phyloP scores from a whole-genome alignment of 192 early-diverging fungal genomes.

The Geranomyces variabilis region DNA sequence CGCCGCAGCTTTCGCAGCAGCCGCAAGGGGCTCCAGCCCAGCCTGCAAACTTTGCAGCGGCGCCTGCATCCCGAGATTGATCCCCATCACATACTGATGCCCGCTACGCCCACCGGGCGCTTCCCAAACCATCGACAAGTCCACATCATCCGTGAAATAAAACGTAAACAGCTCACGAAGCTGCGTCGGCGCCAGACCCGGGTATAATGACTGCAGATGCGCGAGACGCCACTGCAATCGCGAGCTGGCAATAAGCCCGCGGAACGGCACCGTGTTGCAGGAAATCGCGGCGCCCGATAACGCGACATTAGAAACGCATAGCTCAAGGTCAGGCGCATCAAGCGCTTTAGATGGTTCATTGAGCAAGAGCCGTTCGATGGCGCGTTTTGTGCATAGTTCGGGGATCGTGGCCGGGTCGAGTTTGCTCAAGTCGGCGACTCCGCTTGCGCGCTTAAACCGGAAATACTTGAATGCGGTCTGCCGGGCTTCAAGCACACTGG shows the following conservation, averaged over 20 bases:
- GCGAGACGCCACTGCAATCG: conserved; percentile 74
- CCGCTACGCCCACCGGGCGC: conserved; percentile 57
- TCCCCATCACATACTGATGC: conserved; percentile 91
- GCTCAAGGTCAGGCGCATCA: conserved; percentile 41
- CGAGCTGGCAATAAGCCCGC: conserved; percentile 69
- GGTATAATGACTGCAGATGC: conserved; percentile 66
- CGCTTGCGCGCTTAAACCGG: conserved; percentile 36
- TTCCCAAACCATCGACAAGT: conserved; percentile 85
- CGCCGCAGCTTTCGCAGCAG: conserved; percentile 31
- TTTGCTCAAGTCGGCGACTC: background rate
- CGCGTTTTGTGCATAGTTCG: conserved; percentile 51
- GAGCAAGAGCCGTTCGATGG: conserved; percentile 53
- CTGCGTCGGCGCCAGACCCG: conserved; percentile 61
- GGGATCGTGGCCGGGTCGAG: conserved; percentile 37
- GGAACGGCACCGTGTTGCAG: conserved; percentile 64
- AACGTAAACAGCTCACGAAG: conserved; percentile 75
- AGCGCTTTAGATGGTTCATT: conserved; percentile 30
- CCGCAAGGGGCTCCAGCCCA: conserved; percentile 32
- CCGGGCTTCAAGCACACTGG: conserved; percentile 34
- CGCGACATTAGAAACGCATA: conserved; percentile 51
- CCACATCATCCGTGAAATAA: conserved; percentile 85
- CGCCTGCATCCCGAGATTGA: conserved; percentile 77
- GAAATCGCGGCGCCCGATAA: conserved; percentile 26
- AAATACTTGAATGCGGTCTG: conserved; percentile 56
- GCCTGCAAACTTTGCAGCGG: conserved; percentile 46